Percentiles rank a stretch among this genome's conserved stretches.
Evolutionary conservation across 2,329 filamentous ascomycete species (phyloP).

Genomic region (Aspergillus pseudoglaucus): DNA sequence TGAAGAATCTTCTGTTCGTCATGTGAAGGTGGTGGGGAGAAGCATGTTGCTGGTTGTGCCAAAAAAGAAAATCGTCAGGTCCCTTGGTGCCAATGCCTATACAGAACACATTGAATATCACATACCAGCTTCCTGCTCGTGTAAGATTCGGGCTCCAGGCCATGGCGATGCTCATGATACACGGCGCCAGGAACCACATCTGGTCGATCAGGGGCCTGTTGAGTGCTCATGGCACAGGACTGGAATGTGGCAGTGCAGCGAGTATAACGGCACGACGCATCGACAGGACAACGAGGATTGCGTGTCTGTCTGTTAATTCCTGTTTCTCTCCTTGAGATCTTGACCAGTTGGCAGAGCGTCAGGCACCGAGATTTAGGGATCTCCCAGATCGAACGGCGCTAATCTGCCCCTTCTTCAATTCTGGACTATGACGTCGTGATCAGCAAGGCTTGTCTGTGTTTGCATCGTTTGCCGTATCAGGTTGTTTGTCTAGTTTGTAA

Average conservation of each 20-base stretch:
- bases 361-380: too few relatives aligned
- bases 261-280: slow-evolving; percentile 2
- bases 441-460: not conserved
- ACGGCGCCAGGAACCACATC: slow-evolving; percentile 9
- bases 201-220: slow-evolving; percentile 10
- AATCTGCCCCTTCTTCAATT: slow-evolving; percentile 11
- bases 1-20: slow-evolving; percentile 57
- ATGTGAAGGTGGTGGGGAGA: slow-evolving; percentile 56
- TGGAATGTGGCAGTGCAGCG: not conserved
- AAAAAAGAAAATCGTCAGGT: slow-evolving; percentile 4
- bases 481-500: slow-evolving; percentile 14
- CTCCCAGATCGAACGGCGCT: too few relatives aligned
- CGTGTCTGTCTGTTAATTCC: not conserved
- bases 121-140: slow-evolving; percentile 49
- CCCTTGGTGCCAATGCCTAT: not conserved
- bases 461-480: not conserved
- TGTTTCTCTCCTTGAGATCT: not conserved
- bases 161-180: slow-evolving; percentile 22
- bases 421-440: slow-evolving; percentile 26
- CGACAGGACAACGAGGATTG: not conserved
- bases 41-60: slow-evolving; percentile 48
- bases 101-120: not conserved
- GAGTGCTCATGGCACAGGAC: slow-evolving; percentile 21
- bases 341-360: too few relatives aligned
- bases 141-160: slow-evolving; percentile 45